Evolutionary conservation across 2,329 filamentous ascomycete species (phyloP).

Genomic region (Botrytis tulipae): DNA sequence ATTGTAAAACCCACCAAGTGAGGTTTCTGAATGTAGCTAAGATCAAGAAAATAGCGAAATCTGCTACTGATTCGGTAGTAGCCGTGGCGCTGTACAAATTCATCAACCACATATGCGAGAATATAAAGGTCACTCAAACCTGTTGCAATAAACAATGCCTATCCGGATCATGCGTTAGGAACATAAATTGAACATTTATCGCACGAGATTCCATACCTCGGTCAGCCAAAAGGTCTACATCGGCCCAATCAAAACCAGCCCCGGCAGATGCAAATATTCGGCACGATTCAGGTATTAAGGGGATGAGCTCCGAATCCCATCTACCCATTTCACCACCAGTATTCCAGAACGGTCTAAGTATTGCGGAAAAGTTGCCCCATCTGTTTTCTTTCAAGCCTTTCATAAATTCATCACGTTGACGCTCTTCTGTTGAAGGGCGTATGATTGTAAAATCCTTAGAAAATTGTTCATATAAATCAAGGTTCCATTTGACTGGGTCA

Average conservation of each 20-base stretch:
- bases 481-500: constrained; percentile 39
- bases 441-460: constrained; percentile 45
- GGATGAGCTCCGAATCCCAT: constrained; percentile 59
- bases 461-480: constrained; percentile 39
- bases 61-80: constrained; percentile 70
- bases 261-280: constrained; percentile 59
- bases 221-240: constrained; percentile 58
- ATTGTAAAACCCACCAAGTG: constrained; percentile 49
- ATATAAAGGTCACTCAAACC: constrained; percentile 20
- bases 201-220: constrained; percentile 41
- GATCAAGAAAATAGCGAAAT: constrained; percentile 67
- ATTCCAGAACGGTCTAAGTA: constrained; percentile 61
- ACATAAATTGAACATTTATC: background rate
- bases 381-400: constrained; percentile 49
- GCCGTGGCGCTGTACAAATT: constrained; percentile 52
- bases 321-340: constrained; percentile 64
- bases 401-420: constrained; percentile 50
- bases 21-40: constrained; percentile 68
- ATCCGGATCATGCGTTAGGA: background rate
- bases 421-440: constrained; percentile 51
- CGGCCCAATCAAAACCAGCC: constrained; percentile 63
- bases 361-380: constrained; percentile 54
- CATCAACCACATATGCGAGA: background rate
- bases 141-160: constrained; percentile 70
- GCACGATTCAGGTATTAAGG: constrained; percentile 51